phyloP scores from a whole-genome alignment of 805 yeast species.

The Spathaspora girioi region DNA sequence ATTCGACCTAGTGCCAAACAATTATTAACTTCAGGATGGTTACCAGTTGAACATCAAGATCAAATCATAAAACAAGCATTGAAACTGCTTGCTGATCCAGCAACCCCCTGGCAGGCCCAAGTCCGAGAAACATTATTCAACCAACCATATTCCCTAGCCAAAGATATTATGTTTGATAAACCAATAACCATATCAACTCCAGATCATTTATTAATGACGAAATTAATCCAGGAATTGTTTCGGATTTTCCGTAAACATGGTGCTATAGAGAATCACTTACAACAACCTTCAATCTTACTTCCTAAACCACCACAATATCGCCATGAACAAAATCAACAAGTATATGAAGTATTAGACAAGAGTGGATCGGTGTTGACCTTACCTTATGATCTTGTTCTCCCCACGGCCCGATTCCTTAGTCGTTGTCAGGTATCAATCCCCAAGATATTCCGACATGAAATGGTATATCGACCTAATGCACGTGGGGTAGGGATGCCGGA shows the following conservation, averaged over 20 bases:
- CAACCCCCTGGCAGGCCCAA: constrained; percentile 92
- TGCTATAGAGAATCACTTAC: constrained; percentile 64
- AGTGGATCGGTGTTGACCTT: constrained; percentile 86
- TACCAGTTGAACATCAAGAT: constrained; percentile 89
- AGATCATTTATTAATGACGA: constrained; percentile 56
- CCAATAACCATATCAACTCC: constrained; percentile 18
- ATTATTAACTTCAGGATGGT: constrained; percentile 71
- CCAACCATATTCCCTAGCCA: constrained; percentile 80
- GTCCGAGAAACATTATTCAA: constrained; percentile 83
- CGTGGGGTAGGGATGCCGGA: constrained; percentile 66
- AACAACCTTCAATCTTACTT: constrained; percentile 57
- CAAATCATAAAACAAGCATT: constrained; percentile 85
- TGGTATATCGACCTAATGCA: constrained; percentile 67
- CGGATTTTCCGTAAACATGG: constrained; percentile 76
- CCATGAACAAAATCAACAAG: constrained; percentile 36
- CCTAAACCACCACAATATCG: constrained; percentile 71
- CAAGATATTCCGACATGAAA: constrained; percentile 72
- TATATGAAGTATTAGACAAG: constrained; percentile 77
- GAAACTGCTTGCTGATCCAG: constrained; percentile 79
- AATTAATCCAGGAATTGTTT: constrained; percentile 58
- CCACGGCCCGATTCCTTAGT: constrained; percentile 83
- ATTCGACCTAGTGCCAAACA: constrained; percentile 77
- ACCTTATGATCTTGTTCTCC: constrained; percentile 86
- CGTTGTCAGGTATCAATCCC: constrained; percentile 47
- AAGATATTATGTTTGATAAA: constrained; percentile 78